phyloP scores from a whole-genome alignment of 1,284 basidiomycete genomes.

The Mycena sp. region DNA sequence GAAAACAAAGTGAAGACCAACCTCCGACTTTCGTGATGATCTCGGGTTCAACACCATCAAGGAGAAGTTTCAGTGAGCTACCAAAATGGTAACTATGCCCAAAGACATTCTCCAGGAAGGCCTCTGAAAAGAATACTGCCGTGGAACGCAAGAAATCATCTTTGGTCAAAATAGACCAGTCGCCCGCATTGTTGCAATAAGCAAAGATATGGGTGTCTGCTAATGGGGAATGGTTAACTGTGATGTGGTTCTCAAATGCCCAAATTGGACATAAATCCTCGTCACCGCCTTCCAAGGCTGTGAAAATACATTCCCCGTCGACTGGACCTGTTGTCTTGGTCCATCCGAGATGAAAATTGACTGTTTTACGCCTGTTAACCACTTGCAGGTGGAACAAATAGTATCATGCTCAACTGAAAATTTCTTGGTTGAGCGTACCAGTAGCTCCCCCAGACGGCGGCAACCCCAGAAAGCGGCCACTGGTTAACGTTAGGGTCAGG shows the following conservation, averaged over 20 bases:
- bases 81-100: constrained; percentile 27
- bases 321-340: background rate
- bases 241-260: constrained; percentile 36
- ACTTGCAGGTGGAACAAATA: background rate
- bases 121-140: constrained; percentile 34
- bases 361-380: background rate
- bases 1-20: constrained; percentile 21
- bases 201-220: constrained; percentile 32
- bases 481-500: too few species aligned
- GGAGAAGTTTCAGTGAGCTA: constrained; percentile 8
- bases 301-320: constrained; percentile 10
- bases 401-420: background rate
- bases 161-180: constrained; percentile 22
- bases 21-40: constrained; percentile 19
- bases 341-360: background rate
- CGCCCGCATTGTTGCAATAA: background rate
- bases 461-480: constrained; percentile 9
- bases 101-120: constrained; percentile 6
- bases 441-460: constrained; percentile 11
- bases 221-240: constrained; percentile 20
- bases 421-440: background rate
- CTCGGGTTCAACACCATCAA: constrained; percentile 11
- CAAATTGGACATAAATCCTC: constrained; percentile 29
- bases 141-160: constrained; percentile 31
- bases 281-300: constrained; percentile 7